Percentiles rank a stretch among this genome's conserved stretches.
Conservation (phyloP, 345 rosid species). For the Balakata baccata region DNA sequence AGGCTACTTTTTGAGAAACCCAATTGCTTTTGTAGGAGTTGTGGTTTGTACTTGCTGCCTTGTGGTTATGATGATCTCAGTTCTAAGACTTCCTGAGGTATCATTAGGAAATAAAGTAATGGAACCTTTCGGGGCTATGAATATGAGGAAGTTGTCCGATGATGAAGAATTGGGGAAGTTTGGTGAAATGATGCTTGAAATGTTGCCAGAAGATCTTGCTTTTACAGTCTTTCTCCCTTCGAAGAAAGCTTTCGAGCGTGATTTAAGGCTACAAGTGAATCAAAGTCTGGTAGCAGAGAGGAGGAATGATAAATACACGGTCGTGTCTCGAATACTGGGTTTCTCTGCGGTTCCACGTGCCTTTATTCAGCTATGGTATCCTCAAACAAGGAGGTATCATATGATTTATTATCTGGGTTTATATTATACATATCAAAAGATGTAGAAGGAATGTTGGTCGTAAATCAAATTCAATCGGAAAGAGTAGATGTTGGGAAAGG, state of each 20-base stretch:
- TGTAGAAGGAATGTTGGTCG: slow-evolving; percentile 44
- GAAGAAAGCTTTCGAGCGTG: slow-evolving; percentile 50
- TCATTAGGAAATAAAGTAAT: slow-evolving; percentile 18
- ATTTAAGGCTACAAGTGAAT: slow-evolving; percentile 41
- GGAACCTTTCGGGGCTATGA: slow-evolving; percentile 3
- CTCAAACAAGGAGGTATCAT: slow-evolving; percentile 36
- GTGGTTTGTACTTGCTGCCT: slow-evolving; percentile 50
- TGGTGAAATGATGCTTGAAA: slow-evolving; percentile 74
- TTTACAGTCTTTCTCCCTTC: slow-evolving; percentile 83
- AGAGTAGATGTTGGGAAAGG: slow-evolving; percentile 47
- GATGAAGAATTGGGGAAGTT: slow-evolving; percentile 43
- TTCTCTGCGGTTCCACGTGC: slow-evolving; percentile 67
- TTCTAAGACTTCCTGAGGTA: slow-evolving; percentile 53
- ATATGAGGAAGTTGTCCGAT: slow-evolving; percentile 9
- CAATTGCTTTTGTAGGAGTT: slow-evolving; percentile 37
- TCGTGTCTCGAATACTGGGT: slow-evolving; percentile 59
- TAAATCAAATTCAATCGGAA: slow-evolving; percentile 55
- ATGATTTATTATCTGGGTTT: slow-evolving; percentile 69
- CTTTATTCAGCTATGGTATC: slow-evolving; percentile 34
- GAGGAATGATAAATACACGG: slow-evolving; percentile 46
- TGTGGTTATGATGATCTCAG: slow-evolving; percentile 36
- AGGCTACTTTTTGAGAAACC: slow-evolving; percentile 29
- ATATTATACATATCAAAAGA: slow-evolving; percentile 41
- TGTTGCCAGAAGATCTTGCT: slow-evolving; percentile 73
- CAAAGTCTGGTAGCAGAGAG: slow-evolving; percentile 31